phyloP scores from a whole-genome alignment of 1,139 yeast genomes.

The Tardiomyces depauwii region DNA sequence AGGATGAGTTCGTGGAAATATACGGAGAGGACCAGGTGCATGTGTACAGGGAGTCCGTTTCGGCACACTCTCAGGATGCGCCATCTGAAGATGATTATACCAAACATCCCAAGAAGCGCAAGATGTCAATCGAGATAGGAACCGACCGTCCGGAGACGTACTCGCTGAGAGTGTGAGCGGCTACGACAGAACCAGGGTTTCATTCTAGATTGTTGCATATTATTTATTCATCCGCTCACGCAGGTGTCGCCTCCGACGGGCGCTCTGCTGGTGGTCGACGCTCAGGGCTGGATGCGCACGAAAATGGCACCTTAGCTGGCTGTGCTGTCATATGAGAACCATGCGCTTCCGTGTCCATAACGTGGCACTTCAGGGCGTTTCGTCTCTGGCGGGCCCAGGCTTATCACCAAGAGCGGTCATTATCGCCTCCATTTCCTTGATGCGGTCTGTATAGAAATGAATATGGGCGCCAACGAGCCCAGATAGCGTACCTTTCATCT shows the following conservation, averaged over 20 bases:
- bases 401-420: slow-evolving; percentile 4
- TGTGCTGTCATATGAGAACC: too few species aligned
- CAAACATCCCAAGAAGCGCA: slow-evolving; percentile 7
- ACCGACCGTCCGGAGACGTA: slow-evolving; percentile 6
- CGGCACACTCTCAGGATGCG: too few species aligned
- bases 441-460: slow-evolving; percentile 59
- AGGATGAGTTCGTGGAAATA: slow-evolving; percentile 34
- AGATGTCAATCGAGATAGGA: slow-evolving; percentile 11
- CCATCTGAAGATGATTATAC: slow-evolving; percentile 2
- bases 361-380: too few species aligned
- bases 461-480: slow-evolving; percentile 69
- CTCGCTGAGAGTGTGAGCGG: slow-evolving; percentile 4
- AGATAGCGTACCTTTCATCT: slow-evolving; percentile 59
- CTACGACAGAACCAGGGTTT: too few species aligned
- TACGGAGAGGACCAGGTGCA: slow-evolving; percentile 37
- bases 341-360: too few species aligned
- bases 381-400: background rate
- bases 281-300: too few species aligned
- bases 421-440: slow-evolving; percentile 55
- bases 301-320: too few species aligned
- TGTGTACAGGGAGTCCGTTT: slow-evolving; percentile 18
- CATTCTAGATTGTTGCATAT: background rate
- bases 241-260: too few species aligned
- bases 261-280: too few species aligned
- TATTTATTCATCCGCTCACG: too few species aligned